These are phyloP conservation scores for Penicillium sp. DNA, from an alignment of 2,329 filamentous ascomycete species.

Conservation along the genomic window DNA sequence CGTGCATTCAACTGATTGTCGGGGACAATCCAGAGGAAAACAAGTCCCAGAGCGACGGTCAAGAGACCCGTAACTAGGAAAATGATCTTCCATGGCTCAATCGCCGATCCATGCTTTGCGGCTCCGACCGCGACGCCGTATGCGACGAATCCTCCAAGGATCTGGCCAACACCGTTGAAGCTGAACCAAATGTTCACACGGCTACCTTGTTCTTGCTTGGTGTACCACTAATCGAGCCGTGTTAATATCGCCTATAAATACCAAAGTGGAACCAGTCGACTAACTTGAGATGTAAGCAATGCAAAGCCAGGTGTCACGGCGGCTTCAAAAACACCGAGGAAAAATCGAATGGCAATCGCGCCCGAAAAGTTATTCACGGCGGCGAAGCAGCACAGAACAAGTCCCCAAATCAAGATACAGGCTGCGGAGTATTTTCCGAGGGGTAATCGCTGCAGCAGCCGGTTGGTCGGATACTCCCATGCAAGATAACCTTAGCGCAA, in stretches of 20 bases:
- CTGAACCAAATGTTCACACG: slow-evolving; percentile 67
- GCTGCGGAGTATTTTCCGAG: slow-evolving; percentile 66
- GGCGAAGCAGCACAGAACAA: slow-evolving; percentile 62
- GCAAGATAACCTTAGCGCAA: slow-evolving; percentile 45
- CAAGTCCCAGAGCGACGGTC: slow-evolving; percentile 49
- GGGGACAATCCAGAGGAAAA: slow-evolving; percentile 56
- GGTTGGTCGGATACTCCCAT: slow-evolving; percentile 67
- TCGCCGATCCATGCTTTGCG: slow-evolving; percentile 53
- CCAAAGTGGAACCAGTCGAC: background rate
- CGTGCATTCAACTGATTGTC: slow-evolving; percentile 62
- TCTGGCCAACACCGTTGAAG: slow-evolving; percentile 65
- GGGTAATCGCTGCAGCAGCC: slow-evolving; percentile 63
- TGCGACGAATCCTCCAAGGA: slow-evolving; percentile 62
- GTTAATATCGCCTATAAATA: background rate
- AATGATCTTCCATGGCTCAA: slow-evolving; percentile 66
- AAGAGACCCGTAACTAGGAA: slow-evolving; percentile 57
- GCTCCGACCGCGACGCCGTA: slow-evolving; percentile 63
- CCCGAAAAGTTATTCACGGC: slow-evolving; percentile 61
- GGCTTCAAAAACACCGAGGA: slow-evolving; percentile 67
- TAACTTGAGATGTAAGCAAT: slow-evolving; percentile 60
- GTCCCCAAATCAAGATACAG: slow-evolving; percentile 65
- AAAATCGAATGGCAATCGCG: slow-evolving; percentile 64
- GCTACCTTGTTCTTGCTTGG: slow-evolving; percentile 64
- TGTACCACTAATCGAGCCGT: slow-evolving; percentile 60
- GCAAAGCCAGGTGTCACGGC: slow-evolving; percentile 69